Evolutionary conservation across 2,329 filamentous ascomycete genomes (phyloP).

Genomic region (Ceratocystis huliohia): DNA sequence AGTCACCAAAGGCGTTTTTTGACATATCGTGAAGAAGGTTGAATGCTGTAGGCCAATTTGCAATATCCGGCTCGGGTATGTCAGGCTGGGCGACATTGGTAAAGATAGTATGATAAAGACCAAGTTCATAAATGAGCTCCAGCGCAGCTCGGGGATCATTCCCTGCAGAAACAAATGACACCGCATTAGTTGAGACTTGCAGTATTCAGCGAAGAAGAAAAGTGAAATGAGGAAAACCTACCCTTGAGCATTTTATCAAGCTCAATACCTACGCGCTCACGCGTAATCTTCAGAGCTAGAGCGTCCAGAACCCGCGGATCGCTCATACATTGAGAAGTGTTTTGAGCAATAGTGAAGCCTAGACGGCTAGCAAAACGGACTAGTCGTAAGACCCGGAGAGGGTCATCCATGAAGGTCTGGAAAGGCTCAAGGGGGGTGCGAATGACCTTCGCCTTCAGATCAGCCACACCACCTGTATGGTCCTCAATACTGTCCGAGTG

Average conservation of each 20-base stretch:
- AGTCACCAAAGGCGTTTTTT: conserved; percentile 33
- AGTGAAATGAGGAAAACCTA: conserved; percentile 24
- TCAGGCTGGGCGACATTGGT: conserved; percentile 48
- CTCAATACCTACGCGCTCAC: conserved; percentile 77
- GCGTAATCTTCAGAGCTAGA: conserved; percentile 77
- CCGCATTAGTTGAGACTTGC: neutral
- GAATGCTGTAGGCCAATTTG: conserved; percentile 52
- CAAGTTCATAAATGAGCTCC: conserved; percentile 51
- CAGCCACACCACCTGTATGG: conserved; percentile 64
- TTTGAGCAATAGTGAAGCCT: conserved; percentile 60
- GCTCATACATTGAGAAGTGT: conserved; percentile 60
- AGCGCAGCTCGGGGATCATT: conserved; percentile 49
- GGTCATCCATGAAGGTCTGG: conserved; percentile 90
- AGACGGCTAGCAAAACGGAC: conserved; percentile 84
- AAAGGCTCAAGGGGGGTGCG: conserved; percentile 76
- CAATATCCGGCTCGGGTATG: conserved; percentile 43
- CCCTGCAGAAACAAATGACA: conserved; percentile 28
- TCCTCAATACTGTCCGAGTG: conserved; percentile 71
- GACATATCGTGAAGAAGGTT: conserved; percentile 45
- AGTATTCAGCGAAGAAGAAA: neutral
- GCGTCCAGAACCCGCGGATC: conserved; percentile 65
- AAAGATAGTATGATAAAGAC: conserved; percentile 61
- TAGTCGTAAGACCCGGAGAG: conserved; percentile 70
- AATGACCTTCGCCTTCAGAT: conserved; percentile 61
- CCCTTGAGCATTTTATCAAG: conserved; percentile 83